Evolutionary conservation across 1,139 yeast species (phyloP).

Genomic region (Debaryomyces psychrophilus): DNA sequence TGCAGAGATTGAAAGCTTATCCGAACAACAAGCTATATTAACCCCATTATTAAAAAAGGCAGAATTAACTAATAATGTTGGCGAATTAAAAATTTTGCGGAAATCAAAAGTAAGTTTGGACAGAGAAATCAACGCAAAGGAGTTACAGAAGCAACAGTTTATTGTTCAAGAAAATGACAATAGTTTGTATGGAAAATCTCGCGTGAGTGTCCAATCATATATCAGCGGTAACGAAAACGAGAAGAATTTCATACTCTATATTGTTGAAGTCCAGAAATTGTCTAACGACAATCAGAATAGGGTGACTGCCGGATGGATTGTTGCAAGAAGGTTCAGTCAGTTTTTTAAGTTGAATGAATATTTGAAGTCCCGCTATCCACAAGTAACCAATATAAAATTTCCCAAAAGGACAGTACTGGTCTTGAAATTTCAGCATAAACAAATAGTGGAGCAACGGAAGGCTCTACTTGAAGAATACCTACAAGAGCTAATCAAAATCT

Average conservation of each 20-base stretch:
- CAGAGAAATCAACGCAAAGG: conserved; percentile 71
- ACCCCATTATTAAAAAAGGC: conserved; percentile 76
- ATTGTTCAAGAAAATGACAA: conserved; percentile 83
- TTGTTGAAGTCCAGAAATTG: conserved; percentile 72
- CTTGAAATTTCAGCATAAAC: conserved; percentile 63
- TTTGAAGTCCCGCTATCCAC: conserved; percentile 55
- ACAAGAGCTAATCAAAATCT: conserved; percentile 55
- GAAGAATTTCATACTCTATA: conserved; percentile 66
- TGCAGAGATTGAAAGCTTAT: conserved; percentile 61
- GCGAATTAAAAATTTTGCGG: conserved; percentile 66
- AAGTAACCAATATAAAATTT: conserved; percentile 54
- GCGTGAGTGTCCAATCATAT: conserved; percentile 66
- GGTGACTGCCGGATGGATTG: conserved; percentile 81
- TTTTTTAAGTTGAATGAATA: conserved; percentile 74
- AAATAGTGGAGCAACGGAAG: conserved; percentile 68
- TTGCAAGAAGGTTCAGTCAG: conserved; percentile 85
- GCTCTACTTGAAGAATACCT: conserved; percentile 64
- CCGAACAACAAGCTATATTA: conserved; percentile 64
- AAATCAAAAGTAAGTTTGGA: conserved; percentile 69
- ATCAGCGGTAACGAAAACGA: conserved; percentile 61
- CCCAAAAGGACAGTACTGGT: conserved; percentile 68
- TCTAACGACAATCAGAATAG: conserved; percentile 45
- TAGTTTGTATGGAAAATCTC: conserved; percentile 72
- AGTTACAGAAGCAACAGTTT: conserved; percentile 76
- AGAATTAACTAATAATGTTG: conserved; percentile 73